A percentile compares a stretch with the other conserved stretches of the same genome.
Conservation (phyloP, 331 rosid species). For the Malus hybrid region DNA sequence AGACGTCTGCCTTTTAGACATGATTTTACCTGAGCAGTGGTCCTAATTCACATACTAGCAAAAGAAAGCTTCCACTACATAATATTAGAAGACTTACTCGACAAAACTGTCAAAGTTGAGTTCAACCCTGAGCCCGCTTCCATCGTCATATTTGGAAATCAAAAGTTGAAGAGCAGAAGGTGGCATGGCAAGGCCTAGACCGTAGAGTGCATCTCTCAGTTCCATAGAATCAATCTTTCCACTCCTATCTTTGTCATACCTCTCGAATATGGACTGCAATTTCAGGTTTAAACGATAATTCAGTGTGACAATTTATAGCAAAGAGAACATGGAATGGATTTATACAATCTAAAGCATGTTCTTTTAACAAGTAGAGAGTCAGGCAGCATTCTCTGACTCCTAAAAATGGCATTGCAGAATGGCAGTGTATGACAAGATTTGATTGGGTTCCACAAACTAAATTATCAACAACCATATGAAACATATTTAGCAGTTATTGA, state of each 20-base stretch:
- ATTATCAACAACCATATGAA: neutral
- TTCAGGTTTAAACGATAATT: neutral
- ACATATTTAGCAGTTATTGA: neutral
- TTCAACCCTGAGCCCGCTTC: slow-evolving; percentile 49
- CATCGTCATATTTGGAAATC: slow-evolving; percentile 63
- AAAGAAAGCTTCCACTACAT: neutral
- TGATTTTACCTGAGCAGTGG: neutral
- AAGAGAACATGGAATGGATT: neutral
- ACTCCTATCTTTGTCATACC: slow-evolving; percentile 80
- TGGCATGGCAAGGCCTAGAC: slow-evolving; percentile 71
- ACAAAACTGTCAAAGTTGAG: slow-evolving; percentile 77
- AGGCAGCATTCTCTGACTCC: neutral
- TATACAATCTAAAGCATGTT: neutral
- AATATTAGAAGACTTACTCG: slow-evolving; percentile 49
- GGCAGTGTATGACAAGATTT: neutral
- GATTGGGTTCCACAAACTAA: neutral
- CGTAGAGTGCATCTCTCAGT: slow-evolving; percentile 83
- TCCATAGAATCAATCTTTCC: slow-evolving; percentile 78
- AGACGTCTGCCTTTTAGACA: neutral
- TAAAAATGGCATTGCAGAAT: neutral
- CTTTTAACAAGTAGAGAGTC: neutral
- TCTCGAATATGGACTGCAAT: slow-evolving; percentile 66
- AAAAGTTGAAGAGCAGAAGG: slow-evolving; percentile 65
- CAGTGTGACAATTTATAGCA: slow-evolving; percentile 6
- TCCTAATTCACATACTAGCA: neutral